Base-by-base conservation (phyloP, 2,329 filamentous ascomycete genomes). In the Aspergillus ustus region DNA sequence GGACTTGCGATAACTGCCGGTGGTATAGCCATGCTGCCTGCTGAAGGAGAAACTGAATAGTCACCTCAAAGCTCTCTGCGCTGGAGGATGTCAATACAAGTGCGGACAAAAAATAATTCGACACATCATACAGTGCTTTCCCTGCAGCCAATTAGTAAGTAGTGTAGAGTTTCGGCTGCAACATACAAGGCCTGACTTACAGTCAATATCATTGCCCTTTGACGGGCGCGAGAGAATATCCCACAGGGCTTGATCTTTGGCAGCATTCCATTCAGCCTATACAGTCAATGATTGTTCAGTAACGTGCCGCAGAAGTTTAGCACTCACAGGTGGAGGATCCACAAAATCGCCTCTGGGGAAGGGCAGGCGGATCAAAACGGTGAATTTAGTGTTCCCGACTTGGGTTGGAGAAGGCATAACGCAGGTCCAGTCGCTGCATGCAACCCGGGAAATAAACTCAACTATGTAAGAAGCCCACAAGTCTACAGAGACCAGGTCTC, bases 11-110 rank as follows among this genome's bases (percentile, higher is more conserved):
- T 29, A 96, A 86, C 79, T 98, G 92, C 55, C 91, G 85, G 74
- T 98, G 93, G 72, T 95, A 97, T 6, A 98, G 86, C 86, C 93
- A 97, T 76, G 92, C 93, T 65, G 93, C 93, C 78, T 99, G 93
- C 74, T 97, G 92, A 17, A 97, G 86, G 34, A 99, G 84, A 72
- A 98, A 98, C 45, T 92, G 85, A 61, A 96, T 87, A 28, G 91
- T 90, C 20, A 97, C 94, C 65, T 93, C 86, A 77, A 97, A 97
- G 50, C 87, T 84, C 56, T 85, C 82, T 51, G 91, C 92, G 72
- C 90, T 90, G 40, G 13, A 22, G 8, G 7, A 11, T 2, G 50
- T 57, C 37, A 61, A 34, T 7, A 52, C 52, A 11, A 31, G 22
- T 31, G 7, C 22, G 34, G 17, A 34, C 46, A 31, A 9, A 4